Evolutionary conservation across 805 yeast genomes (phyloP), one percentile per base, ranked within the genome.

Genomic region (Ogataea sp.): DNA sequence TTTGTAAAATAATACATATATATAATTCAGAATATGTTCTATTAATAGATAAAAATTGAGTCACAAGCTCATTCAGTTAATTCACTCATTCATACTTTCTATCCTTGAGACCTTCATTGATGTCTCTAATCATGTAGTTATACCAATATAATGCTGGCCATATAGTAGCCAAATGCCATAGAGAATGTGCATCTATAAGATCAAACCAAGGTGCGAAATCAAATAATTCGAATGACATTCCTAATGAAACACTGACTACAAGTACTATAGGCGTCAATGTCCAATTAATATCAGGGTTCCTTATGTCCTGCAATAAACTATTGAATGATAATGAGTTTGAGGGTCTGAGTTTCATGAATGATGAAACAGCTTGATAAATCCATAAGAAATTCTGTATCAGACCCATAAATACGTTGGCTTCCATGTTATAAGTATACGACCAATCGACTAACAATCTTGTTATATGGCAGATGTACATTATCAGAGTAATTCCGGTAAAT

Each of bases 401-500:
- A 0, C 97, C 98, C 38, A 87, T 72, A 0, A 71, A 58, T 2
- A 93, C 79, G 52, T 93, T 90, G 21, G 93, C 95, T 46, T 75
- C 71, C 97, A 93, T 90, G 62, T 90, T 90, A 58, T 93, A 93
- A 2, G 94, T 80, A 61, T 90, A 90, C 42, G 87, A 83, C 90
- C 96, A 90, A 48, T 81, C 82, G 10, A 73, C 56, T 13, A 72
- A 63, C 26, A 93, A 64, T 43, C 90, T 70, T 26, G 72, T 54
- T 11, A 93, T 65, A 58, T 90, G 98, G 14, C 66, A 62, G 1
- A 66, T 18, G 47, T 84, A 87, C 23, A 83, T 71, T 0, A 64
- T 41, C 0, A 68, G 40, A 39, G 85, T 76, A 0, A 61, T 40
- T 0, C 55, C 33, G 0, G 73, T 58, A 37, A 80, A 66, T 1